Percentiles rank a stretch among this genome's conserved stretches.
Evolutionary conservation across 2,329 filamentous ascomycete genomes (phyloP).

Genomic region (Arthrobotrys conoides): DNA sequence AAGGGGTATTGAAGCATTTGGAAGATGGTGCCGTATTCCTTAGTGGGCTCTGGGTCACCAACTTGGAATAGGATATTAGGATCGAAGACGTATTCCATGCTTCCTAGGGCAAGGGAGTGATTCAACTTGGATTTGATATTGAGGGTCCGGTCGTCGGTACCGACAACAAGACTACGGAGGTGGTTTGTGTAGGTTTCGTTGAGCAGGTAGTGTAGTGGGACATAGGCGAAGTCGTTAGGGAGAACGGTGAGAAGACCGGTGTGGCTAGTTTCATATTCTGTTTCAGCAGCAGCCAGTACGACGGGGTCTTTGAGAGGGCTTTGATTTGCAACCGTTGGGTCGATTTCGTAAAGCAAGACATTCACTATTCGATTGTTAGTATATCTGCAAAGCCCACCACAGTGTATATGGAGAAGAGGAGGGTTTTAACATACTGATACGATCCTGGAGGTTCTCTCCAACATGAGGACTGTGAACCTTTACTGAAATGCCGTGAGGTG

Average conservation of each 20-base stretch:
- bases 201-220: conserved; percentile 65
- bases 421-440: conserved; percentile 64
- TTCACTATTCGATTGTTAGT: conserved; percentile 66
- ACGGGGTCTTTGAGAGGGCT: conserved; percentile 66
- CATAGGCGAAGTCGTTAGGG: conserved; percentile 68
- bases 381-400: background rate
- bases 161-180: conserved; percentile 10
- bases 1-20: conserved; percentile 72
- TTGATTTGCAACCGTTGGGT: conserved; percentile 68
- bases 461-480: conserved; percentile 69
- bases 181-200: conserved; percentile 3
- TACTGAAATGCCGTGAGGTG: conserved; percentile 67
- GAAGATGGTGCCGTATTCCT: conserved; percentile 70
- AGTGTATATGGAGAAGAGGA: background rate
- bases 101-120: conserved; percentile 66
- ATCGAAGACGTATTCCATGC: conserved; percentile 71
- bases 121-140: conserved; percentile 65
- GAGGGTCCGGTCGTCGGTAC: conserved; percentile 61
- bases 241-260: conserved; percentile 68
- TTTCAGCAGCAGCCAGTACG: conserved; percentile 64
- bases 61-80: conserved; percentile 69
- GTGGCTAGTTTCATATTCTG: conserved; percentile 65
- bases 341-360: conserved; percentile 69
- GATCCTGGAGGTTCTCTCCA: conserved; percentile 71
- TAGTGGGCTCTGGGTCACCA: conserved; percentile 65